These are phyloP conservation scores for Thymus mandschuricus DNA, from an alignment of 257 asterid genomes.

Conservation along the genomic window DNA sequence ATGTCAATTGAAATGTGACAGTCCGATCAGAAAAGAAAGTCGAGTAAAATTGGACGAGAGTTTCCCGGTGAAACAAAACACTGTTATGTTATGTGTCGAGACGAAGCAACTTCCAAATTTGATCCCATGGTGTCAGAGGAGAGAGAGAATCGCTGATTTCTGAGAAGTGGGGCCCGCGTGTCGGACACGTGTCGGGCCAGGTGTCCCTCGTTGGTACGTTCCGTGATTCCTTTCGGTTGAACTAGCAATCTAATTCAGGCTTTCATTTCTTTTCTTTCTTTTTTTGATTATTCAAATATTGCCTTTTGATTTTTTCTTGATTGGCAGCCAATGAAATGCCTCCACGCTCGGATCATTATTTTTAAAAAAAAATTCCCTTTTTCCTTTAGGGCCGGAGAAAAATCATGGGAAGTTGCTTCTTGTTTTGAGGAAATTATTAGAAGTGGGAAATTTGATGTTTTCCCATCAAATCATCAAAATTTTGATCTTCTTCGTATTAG, in stretches of 20 bases:
- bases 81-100: constrained; percentile 43
- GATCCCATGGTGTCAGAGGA: constrained; percentile 29
- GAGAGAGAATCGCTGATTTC: constrained; percentile 13
- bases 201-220: constrained; percentile 44
- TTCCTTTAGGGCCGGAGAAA: neutral
- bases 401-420: constrained; percentile 20
- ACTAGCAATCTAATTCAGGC: constrained; percentile 22
- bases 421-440: constrained; percentile 25
- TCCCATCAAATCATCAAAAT: neutral
- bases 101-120: constrained; percentile 30
- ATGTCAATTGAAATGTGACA: too few relatives aligned
- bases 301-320: constrained; percentile 31
- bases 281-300: constrained; percentile 17
- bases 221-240: constrained; percentile 50
- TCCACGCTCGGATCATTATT: constrained; percentile 45
- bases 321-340: constrained; percentile 22
- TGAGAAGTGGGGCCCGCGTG: constrained; percentile 42
- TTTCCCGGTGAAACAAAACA: constrained; percentile 25
- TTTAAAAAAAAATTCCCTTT: too few relatives aligned
- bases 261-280: neutral
- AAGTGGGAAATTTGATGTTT: constrained; percentile 6
- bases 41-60: neutral
- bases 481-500: neutral
- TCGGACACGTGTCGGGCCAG: constrained; percentile 48
- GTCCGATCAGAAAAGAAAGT: too few relatives aligned